Base-by-base conservation (phyloP, 805 yeast species). In the Myxozyma neotropica region DNA sequence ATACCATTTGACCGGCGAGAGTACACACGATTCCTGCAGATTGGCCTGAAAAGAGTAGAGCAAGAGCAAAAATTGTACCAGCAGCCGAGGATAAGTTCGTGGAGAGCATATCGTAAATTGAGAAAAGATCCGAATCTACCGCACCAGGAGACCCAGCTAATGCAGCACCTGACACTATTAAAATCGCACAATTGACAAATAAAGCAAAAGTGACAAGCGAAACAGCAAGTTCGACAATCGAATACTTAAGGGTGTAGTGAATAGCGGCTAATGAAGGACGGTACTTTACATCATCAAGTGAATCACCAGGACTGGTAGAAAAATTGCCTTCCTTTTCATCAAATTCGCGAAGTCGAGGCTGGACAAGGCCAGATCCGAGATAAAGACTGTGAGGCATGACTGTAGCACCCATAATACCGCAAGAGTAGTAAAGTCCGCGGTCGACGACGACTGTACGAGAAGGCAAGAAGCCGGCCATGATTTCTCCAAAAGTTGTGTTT, bases 301-400 rank as follows among this genome's bases (percentile, higher is more conserved):
- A 55, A 43, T 69, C 71, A 44, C 66, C 58, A 4, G 53, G 62
- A 79, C 49, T 78, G 67, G 73, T 76, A 0, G 59, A 71, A 68
- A 81, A 86, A 71, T 79, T 76, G 0, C 96, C 96, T 58, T 83
- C 72, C 57, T 80, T 82, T 17, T 83, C 77, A 71, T 91, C 97
- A 69, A 77, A 89, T 47, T 89, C 95, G 67, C 88, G 82, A 55
- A 91, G 76, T 62, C 97, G 80, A 4, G 96, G 86, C 71, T 90
- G 95, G 4, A 89, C 96, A 56, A 92, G 82, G 13, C 96, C 95
- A 0, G 93, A 85, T 1, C 97, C 97, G 47, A 91, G 78, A 70
- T 87, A 91, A 52, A 91, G 76, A 1, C 94, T 87, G 71, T 92
- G 97, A 6, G 97, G 97, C 97, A 91, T 91, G 26, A 92, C 93